phyloP scores from a whole-genome alignment of 192 early-diverging fungal species.

The Entomortierella chlamydospora region DNA sequence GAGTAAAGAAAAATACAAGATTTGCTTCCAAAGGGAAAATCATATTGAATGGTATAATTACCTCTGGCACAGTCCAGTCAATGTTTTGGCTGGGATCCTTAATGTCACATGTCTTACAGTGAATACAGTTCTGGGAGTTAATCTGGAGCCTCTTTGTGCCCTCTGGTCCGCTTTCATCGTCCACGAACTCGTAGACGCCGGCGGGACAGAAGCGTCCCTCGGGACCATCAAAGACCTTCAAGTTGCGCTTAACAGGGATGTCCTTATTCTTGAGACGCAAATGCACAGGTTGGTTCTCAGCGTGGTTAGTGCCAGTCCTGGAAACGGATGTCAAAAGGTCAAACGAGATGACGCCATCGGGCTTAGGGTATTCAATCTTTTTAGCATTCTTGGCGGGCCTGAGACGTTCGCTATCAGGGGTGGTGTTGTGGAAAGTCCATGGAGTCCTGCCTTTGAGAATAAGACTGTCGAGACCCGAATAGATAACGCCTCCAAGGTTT shows the following conservation, averaged over 20 bases:
- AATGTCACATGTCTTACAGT: slow-evolving; percentile 99
- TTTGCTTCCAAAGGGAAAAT: too few relatives aligned
- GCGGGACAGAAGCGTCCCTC: slow-evolving; percentile 98
- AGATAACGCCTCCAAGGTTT: slow-evolving; percentile 86
- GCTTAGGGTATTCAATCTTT: slow-evolving; percentile 96
- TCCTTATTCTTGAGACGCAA: slow-evolving; percentile 81
- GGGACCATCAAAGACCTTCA: slow-evolving; percentile 90
- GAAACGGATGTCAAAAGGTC: slow-evolving; percentile 95
- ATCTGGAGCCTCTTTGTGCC: slow-evolving; percentile 95
- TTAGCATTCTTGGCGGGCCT: slow-evolving; percentile 72
- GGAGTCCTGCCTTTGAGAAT: slow-evolving; percentile 92
- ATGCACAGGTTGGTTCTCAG: slow-evolving; percentile 95
- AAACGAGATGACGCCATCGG: slow-evolving; percentile 94
- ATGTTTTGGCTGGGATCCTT: slow-evolving; percentile 99
- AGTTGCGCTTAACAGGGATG: slow-evolving; percentile 85
- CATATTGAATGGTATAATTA: not conserved
- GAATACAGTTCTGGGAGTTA: slow-evolving; percentile 97
- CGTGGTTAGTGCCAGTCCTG: slow-evolving; percentile 93
- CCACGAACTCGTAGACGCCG: slow-evolving; percentile 98
- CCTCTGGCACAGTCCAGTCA: slow-evolving; percentile 93
- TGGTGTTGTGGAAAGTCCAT: slow-evolving; percentile 92
- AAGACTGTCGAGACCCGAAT: slow-evolving; percentile 90
- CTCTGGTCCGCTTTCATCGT: slow-evolving; percentile 84
- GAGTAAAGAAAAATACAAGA: too few relatives aligned
- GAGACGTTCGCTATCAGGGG: slow-evolving; percentile 84